Conservation (phyloP, 768 basidiomycete genomes). For the Suillus cothurnatus region DNA sequence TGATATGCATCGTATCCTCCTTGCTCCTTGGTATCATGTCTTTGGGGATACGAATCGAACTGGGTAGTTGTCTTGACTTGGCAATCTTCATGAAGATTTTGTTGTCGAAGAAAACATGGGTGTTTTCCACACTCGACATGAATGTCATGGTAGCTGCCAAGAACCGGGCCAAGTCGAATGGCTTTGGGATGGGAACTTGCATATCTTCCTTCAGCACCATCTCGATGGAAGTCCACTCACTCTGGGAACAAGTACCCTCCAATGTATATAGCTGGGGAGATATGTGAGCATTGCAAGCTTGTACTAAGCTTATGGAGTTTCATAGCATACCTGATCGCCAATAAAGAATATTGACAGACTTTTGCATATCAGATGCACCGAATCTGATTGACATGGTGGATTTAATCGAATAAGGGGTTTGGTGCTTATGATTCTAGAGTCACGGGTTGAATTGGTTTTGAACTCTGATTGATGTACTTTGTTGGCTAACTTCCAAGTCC, state of each 20-base stretch:
- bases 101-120: conserved; percentile 11
- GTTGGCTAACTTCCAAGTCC: too few species aligned
- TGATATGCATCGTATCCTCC: neutral
- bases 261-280: neutral
- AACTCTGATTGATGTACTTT: too few species aligned
- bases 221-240: conserved; percentile 47
- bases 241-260: neutral
- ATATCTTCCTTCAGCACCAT: conserved; percentile 47
- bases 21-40: neutral
- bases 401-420: neutral
- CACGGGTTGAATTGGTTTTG: too few species aligned
- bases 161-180: conserved; percentile 49
- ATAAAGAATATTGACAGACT: conserved; percentile 11
- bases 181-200: conserved; percentile 39
- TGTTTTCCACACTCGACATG: conserved; percentile 39
- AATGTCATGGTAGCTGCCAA: conserved; percentile 51
- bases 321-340: conserved; percentile 13
- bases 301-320: neutral
- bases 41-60: neutral
- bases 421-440: too few species aligned
- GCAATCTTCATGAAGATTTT: neutral
- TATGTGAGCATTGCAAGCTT: neutral
- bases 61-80: neutral
- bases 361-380: neutral
- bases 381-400: neutral